A percentile compares a stretch with the other conserved stretches of the same genome.
Conservation (phyloP, 768 basidiomycete genomes). For the Phlebiopsis gigantea region DNA sequence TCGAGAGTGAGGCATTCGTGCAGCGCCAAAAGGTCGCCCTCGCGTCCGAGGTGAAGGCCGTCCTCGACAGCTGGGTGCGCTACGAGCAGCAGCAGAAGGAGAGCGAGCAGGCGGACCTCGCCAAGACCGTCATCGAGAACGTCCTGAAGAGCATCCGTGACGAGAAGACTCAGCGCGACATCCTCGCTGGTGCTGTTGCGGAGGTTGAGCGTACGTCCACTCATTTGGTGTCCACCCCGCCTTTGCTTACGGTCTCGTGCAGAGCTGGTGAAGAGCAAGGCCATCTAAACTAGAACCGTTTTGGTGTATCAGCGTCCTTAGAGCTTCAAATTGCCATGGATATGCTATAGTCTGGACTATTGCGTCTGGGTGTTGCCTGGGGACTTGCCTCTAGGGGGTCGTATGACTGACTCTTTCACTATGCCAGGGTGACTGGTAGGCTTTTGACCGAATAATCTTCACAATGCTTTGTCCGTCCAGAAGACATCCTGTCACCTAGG, state of each 20-base stretch:
- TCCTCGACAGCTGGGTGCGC: constrained; percentile 97
- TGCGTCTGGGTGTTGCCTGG: too few relatives aligned
- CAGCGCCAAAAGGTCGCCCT: constrained; percentile 86
- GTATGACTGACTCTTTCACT: too few relatives aligned
- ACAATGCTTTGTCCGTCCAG: too few relatives aligned
- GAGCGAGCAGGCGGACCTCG: constrained; percentile 90
- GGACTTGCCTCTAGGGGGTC: too few relatives aligned
- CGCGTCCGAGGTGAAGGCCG: constrained; percentile 85
- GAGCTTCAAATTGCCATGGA: neutral
- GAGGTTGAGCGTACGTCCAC: constrained; percentile 89
- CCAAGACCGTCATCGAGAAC: constrained; percentile 82
- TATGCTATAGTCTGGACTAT: neutral
- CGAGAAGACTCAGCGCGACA: constrained; percentile 84
- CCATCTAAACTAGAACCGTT: constrained; percentile 50
- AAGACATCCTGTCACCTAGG: too few relatives aligned
- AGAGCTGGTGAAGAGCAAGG: constrained; percentile 92
- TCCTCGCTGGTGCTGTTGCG: constrained; percentile 69
- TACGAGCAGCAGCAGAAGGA: constrained; percentile 97
- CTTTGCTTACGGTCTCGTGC: constrained; percentile 4
- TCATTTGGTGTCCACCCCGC: neutral
- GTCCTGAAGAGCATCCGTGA: constrained; percentile 80
- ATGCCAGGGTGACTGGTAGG: too few relatives aligned
- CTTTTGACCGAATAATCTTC: too few relatives aligned
- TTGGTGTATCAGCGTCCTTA: neutral
- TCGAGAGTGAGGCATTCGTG: constrained; percentile 87